Evolutionary conservation across 345 rosid genomes (phyloP).

Genomic region (Psidium friedrichsthalianum): DNA sequence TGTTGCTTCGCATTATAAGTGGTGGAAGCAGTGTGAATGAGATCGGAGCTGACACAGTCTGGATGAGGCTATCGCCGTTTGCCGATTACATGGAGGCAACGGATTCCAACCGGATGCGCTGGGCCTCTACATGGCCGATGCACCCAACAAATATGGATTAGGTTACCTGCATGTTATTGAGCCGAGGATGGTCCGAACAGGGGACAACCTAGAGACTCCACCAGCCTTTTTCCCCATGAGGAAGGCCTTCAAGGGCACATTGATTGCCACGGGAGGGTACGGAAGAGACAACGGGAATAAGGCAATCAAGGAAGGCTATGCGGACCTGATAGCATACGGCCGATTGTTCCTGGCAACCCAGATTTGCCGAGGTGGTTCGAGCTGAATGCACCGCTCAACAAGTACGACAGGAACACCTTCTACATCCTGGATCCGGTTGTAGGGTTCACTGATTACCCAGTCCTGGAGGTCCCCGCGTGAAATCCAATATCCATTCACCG

Average conservation of each 20-base stretch:
- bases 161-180: slow-evolving; percentile 1
- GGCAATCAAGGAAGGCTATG: background rate
- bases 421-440: slow-evolving; percentile 5
- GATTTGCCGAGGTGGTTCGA: slow-evolving; percentile 10
- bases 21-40: slow-evolving; percentile 3
- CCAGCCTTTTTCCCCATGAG: slow-evolving; percentile 1
- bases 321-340: slow-evolving; percentile 7
- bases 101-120: slow-evolving; percentile 16
- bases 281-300: slow-evolving; percentile 1
- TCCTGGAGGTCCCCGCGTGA: background rate
- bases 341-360: slow-evolving; percentile 7
- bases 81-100: slow-evolving; percentile 4
- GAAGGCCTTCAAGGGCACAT: slow-evolving; percentile 9
- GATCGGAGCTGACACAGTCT: slow-evolving; percentile 4
- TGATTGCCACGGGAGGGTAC: slow-evolving; percentile 8
- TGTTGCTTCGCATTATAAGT: slow-evolving; percentile 7
- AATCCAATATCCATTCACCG: background rate
- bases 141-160: slow-evolving; percentile 2
- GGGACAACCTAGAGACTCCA: background rate
- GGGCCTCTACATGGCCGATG: slow-evolving; percentile 10
- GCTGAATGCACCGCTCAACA: slow-evolving; percentile 4
- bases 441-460: slow-evolving; percentile 12
- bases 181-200: slow-evolving; percentile 1
- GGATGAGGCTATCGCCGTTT: slow-evolving; percentile 11
- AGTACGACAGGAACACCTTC: slow-evolving; percentile 1